These are phyloP conservation scores for Lathyrus aphaca DNA, from an alignment of 306 rosid species.

Conservation along the genomic window DNA sequence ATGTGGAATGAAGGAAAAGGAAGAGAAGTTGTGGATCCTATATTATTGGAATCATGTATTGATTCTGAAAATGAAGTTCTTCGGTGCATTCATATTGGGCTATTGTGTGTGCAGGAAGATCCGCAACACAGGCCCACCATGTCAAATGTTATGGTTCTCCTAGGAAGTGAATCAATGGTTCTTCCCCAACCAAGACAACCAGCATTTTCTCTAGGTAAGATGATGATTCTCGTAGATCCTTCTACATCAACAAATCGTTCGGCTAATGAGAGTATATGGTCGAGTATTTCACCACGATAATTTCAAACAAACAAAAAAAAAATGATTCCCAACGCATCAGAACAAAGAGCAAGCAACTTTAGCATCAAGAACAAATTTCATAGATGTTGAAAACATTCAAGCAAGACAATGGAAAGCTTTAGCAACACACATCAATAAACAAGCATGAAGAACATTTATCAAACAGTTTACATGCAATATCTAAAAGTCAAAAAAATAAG, in stretches of 20 bases:
- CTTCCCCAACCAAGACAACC: slow-evolving; percentile 60
- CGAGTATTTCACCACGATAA: slow-evolving; percentile 37
- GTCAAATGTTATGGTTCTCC: slow-evolving; percentile 47
- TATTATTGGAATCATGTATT: slow-evolving; percentile 36
- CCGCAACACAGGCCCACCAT: slow-evolving; percentile 58
- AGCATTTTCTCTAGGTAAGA: slow-evolving; percentile 39
- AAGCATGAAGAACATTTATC: too few relatives aligned
- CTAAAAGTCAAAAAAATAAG: too few relatives aligned
- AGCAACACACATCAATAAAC: too few relatives aligned
- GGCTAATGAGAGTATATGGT: slow-evolving; percentile 25
- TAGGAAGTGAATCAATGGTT: slow-evolving; percentile 43
- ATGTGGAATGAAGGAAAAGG: slow-evolving; percentile 53
- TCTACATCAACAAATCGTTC: slow-evolving; percentile 31
- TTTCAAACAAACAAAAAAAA: too few relatives aligned
- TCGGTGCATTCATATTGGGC: slow-evolving; percentile 55
- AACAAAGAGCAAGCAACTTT: too few relatives aligned
- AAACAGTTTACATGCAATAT: too few relatives aligned
- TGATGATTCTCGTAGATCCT: slow-evolving; percentile 15
- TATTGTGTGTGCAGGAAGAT: slow-evolving; percentile 64
- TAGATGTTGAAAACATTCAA: too few relatives aligned
- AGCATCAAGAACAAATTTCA: too few relatives aligned
- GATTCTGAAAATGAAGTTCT: slow-evolving; percentile 28
- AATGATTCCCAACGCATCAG: too few relatives aligned
- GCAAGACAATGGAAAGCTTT: too few relatives aligned
- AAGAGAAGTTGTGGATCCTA: slow-evolving; percentile 50